Base-by-base conservation (phyloP, 495 filamentous ascomycete genomes). In the Neurospora sp. region DNA sequence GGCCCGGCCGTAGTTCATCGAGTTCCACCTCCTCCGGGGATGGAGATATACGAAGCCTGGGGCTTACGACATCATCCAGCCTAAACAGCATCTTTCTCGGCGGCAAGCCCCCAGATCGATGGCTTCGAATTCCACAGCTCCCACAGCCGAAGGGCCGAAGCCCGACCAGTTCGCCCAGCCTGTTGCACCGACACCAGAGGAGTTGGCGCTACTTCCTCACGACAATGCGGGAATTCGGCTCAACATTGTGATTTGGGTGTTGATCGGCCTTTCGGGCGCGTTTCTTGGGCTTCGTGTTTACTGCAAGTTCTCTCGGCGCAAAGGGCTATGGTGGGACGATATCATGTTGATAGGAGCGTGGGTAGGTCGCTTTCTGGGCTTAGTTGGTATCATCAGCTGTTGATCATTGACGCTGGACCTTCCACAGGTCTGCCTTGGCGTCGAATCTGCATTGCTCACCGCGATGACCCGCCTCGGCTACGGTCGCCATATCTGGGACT, bases 251-350 rank as follows among this genome's bases (percentile, higher is more conserved):
- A 48, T 76, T 9, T 83, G 81, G 81, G 31, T 73, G 8, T 69
- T 82, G 37, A 73, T 75, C 10, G 45, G 69, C 20, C 31, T 83
- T 14, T 74, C 80, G 7, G 71, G 71, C 14, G 41, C 61, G 1
- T 79, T 83, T 68, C 75, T 83, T 3, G 74, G 41, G 22, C 75
- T 82, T 44, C 78, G 81, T n/a, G 14, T 80, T 4, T 82, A 79
- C 74, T 81, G 78, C 73, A 78, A 79, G 27, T 70, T 72, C 27
- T 70, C 70, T 10, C 72, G 75, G 22, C 45, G 73, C n/a, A 70
- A 75, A 8, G 71, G 74, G 2, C 71, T 82, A 10, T 79, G 80
- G 77, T 81, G 77, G 74, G 81, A 82, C 68, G 81, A 82, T 45
- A 73, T 68, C 10, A 38, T 82, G 17, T 76, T 81, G 16, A 75